Evolutionary conservation across 139 green algal genomes (phyloP).

Genomic region (Tetradesmus lagerheimii): DNA sequence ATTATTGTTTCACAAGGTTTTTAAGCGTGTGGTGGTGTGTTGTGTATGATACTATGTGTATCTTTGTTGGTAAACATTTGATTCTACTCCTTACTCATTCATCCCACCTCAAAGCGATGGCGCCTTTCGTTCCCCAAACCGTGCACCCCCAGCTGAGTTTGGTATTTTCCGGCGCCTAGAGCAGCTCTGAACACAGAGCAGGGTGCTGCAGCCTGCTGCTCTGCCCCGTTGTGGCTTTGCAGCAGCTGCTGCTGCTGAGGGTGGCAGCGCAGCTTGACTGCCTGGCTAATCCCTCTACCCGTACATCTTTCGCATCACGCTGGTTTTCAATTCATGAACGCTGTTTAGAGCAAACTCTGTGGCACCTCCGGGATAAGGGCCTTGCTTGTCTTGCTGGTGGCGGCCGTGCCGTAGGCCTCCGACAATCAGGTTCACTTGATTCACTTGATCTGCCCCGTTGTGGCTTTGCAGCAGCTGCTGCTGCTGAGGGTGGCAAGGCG

Average conservation of each 20-base stretch:
- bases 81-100: background rate
- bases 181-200: background rate
- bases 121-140: constrained; percentile 45
- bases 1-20: too few species aligned
- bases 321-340: too few species aligned
- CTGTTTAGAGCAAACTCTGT: too few species aligned
- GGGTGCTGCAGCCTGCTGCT: background rate
- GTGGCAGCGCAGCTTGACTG: background rate
- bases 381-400: too few species aligned
- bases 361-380: too few species aligned
- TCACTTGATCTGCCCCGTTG: background rate
- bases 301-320: too few species aligned
- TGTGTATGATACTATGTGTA: too few species aligned
- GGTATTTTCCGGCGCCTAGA: constrained; percentile 46
- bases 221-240: background rate
- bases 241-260: background rate
- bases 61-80: background rate
- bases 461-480: background rate
- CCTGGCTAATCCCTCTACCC: background rate
- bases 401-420: too few species aligned
- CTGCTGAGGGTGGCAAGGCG: background rate
- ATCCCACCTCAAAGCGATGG: background rate
- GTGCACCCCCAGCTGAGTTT: constrained; percentile 22
- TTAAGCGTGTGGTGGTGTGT: too few species aligned
- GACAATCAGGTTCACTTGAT: too few species aligned